phyloP scores from a whole-genome alignment of 805 yeast species.

The Hanseniaspora clermontiae region DNA sequence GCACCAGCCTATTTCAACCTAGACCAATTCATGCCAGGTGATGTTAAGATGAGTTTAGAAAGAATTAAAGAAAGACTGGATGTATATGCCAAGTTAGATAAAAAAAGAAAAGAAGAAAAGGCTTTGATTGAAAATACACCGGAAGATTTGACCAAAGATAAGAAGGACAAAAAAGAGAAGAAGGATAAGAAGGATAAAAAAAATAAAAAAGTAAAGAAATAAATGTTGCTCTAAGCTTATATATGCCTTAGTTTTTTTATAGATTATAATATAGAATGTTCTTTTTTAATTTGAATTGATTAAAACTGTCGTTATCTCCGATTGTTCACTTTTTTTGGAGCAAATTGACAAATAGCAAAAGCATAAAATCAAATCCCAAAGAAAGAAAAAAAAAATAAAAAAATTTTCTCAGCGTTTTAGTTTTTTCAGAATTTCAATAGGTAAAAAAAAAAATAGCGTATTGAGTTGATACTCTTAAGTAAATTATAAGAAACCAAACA shows the following conservation, averaged over 20 bases:
- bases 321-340: neutral
- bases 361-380: neutral
- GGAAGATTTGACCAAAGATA: constrained; percentile 2
- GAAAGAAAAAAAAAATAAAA: neutral
- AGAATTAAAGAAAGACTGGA: constrained; percentile 43
- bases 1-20: constrained; percentile 56
- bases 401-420: neutral
- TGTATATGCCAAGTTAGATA: constrained; percentile 29
- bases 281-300: neutral
- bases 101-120: constrained; percentile 18
- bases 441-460: neutral
- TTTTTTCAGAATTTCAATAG: neutral
- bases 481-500: neutral
- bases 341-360: no score
- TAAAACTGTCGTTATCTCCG: neutral
- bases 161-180: constrained; percentile 10
- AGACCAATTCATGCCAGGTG: constrained; percentile 56
- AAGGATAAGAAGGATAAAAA: constrained; percentile 8
- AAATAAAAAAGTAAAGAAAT: constrained; percentile 6
- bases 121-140: constrained; percentile 1
- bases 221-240: neutral
- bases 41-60: constrained; percentile 55
- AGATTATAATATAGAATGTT: neutral
- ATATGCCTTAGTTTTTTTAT: neutral
- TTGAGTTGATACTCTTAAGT: no score